Evolutionary conservation across 768 basidiomycete species (phyloP).

Genomic region (Boletales sp.): DNA sequence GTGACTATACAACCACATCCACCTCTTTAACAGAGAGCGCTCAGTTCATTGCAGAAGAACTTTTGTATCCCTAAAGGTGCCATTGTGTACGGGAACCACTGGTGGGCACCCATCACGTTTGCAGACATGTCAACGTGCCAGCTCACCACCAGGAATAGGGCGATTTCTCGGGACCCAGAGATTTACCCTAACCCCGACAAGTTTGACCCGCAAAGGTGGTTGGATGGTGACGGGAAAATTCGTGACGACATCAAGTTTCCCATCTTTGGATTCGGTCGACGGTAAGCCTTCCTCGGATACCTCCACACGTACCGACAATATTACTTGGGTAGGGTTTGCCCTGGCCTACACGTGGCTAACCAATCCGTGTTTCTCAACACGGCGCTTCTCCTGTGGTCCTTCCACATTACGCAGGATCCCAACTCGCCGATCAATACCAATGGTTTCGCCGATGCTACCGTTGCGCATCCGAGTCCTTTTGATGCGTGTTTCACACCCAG

Average conservation of each 20-base stretch:
- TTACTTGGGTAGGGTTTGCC: constrained; percentile 44
- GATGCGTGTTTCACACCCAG: constrained; percentile 40
- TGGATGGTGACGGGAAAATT: constrained; percentile 34
- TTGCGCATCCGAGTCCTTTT: constrained; percentile 63
- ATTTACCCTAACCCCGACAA: constrained; percentile 56
- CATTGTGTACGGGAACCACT: constrained; percentile 35
- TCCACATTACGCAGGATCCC: constrained; percentile 51
- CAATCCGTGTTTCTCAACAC: constrained; percentile 66
- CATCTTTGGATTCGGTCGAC: constrained; percentile 54
- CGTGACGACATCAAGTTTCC: constrained; percentile 51
- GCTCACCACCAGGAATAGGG: constrained; percentile 29
- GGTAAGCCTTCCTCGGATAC: constrained; percentile 13
- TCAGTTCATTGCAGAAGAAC: not conserved
- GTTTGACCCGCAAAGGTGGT: constrained; percentile 60
- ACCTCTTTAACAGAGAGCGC: not conserved
- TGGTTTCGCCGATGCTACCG: constrained; percentile 61
- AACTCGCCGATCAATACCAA: constrained; percentile 53
- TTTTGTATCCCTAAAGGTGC: constrained; percentile 32
- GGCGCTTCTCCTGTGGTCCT: constrained; percentile 63
- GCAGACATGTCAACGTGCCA: not conserved
- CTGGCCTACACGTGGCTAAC: constrained; percentile 59
- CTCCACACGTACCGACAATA: not conserved
- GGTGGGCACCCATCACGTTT: constrained; percentile 15
- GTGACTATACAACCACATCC: constrained; percentile 27
- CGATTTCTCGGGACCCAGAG: constrained; percentile 53